Evolutionary conservation across 2,329 filamentous ascomycete species (phyloP).

Genomic region (Phialophora expanda): DNA sequence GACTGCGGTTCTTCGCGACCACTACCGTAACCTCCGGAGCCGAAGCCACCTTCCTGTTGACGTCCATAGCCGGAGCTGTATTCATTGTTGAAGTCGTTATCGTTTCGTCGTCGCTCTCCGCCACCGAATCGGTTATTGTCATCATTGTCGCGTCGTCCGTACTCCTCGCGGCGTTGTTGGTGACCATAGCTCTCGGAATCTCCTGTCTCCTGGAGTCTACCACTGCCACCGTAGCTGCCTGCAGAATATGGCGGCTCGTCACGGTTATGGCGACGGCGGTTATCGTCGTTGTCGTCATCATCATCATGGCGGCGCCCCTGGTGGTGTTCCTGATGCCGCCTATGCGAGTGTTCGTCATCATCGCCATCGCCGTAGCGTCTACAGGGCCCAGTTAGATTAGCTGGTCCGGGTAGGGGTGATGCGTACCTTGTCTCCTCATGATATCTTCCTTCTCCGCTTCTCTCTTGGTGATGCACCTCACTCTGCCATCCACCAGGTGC

Average conservation of each 20-base stretch:
- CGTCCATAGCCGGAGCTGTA: constrained; percentile 25
- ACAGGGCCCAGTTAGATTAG: constrained; percentile 10
- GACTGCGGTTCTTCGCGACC: constrained; percentile 14
- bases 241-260: background rate
- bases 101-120: constrained; percentile 9
- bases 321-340: constrained; percentile 34
- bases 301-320: constrained; percentile 33
- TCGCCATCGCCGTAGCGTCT: constrained; percentile 34
- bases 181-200: constrained; percentile 12
- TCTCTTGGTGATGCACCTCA: constrained; percentile 34
- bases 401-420: background rate
- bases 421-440: constrained; percentile 34
- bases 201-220: constrained; percentile 12
- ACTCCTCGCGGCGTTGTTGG: constrained; percentile 24
- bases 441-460: constrained; percentile 25
- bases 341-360: constrained; percentile 24
- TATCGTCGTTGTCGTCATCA: constrained; percentile 18
- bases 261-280: constrained; percentile 20
- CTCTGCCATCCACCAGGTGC: constrained; percentile 25
- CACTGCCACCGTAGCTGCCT: constrained; percentile 20
- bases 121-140: constrained; percentile 5
- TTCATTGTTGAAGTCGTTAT: constrained; percentile 14
- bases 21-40: constrained; percentile 21
- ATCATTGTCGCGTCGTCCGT: constrained; percentile 31
- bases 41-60: constrained; percentile 18